Conservation (phyloP, 2,329 filamentous ascomycete genomes). For the Esteya vermicola region DNA sequence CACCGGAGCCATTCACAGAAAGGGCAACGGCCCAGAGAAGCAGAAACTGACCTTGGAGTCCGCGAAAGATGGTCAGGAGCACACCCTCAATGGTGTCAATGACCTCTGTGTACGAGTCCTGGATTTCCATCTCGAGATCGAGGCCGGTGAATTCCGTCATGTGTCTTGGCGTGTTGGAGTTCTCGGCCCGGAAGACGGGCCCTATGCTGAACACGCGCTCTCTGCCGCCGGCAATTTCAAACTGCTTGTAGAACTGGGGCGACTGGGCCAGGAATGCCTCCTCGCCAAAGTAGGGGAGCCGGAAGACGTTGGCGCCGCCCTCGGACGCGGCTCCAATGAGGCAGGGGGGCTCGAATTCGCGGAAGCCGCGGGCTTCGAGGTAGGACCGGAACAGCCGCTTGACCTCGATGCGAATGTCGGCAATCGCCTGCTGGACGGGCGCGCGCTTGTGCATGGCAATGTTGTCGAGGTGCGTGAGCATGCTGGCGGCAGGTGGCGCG, state of each 20-base stretch:
- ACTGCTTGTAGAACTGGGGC: slow-evolving; percentile 80
- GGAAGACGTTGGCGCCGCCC: slow-evolving; percentile 85
- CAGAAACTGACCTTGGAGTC: slow-evolving; percentile 32
- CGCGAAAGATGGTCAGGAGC: slow-evolving; percentile 66
- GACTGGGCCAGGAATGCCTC: slow-evolving; percentile 69
- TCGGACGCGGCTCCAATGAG: slow-evolving; percentile 83
- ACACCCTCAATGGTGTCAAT: slow-evolving; percentile 57
- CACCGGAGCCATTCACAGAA: not conserved
- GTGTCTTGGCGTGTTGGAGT: slow-evolving; percentile 71
- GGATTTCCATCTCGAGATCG: slow-evolving; percentile 82
- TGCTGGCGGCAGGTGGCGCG: slow-evolving; percentile 57
- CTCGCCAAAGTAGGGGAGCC: slow-evolving; percentile 76
- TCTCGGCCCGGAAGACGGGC: slow-evolving; percentile 74
- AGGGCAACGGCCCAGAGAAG: not conserved
- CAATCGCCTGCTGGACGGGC: slow-evolving; percentile 78
- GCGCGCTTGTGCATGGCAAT: slow-evolving; percentile 84
- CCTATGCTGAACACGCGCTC: slow-evolving; percentile 68
- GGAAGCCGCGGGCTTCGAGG: slow-evolving; percentile 60
- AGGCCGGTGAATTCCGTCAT: slow-evolving; percentile 84
- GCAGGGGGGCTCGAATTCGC: slow-evolving; percentile 78
- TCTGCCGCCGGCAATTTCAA: slow-evolving; percentile 66
- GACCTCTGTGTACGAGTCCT: slow-evolving; percentile 65
- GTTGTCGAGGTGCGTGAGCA: slow-evolving; percentile 82
- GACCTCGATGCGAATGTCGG: slow-evolving; percentile 29
- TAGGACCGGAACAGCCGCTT: slow-evolving; percentile 37